Base-by-base conservation (phyloP, 2,329 filamentous ascomycete species). In the Lojkania enalia region DNA sequence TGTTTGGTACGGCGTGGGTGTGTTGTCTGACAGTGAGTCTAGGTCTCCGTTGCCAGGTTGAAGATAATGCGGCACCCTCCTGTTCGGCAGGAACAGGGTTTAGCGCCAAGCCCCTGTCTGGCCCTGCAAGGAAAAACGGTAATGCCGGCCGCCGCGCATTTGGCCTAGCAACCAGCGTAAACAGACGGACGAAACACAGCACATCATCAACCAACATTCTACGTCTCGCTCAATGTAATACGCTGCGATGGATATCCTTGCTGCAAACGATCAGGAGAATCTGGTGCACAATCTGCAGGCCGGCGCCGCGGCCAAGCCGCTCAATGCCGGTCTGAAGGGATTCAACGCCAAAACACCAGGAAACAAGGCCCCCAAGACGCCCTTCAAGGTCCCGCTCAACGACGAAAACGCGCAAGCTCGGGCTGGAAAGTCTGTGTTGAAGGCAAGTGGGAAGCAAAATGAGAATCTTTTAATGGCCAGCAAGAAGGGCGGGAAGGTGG, bases 211-310 rank as follows among this genome's bases (percentile, higher is more conserved):
- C 32, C n/a, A 6, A 49, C 48, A 44, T 45, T 44, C 38, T 39
- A 55, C 53, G 49, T 41, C 53, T 57, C 57, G 52, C 59, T 57
- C 62, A 54, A 67, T 67, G 60, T 64, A 55, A 65, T 58, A 46
- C 16, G 21, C 51, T 45, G 43, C 43, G 52, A 67, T 67, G 58
- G 59, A 95, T 91, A 89, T 77, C 90, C 66, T 87, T 88, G 49
- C 79, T 86, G 64, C 70, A 67, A 82, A 84, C 60, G 88, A 96
- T 71, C 90, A 96, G 74, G 91, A 96, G 72, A 96, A 96, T 71
- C 74, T 89, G 69, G 81, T 89, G 60, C 84, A 89, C 66, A 81
- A 79, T 55, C 87, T 87, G 66, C 88, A 90, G 66, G 80, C 84
- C 48, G 81, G 77, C 38, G 84, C 84, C 18, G 81, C 84, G 12